These are phyloP conservation scores for Wallacemonas collosoma DNA, from an alignment of 208 protist species.

Conservation along the genomic window DNA sequence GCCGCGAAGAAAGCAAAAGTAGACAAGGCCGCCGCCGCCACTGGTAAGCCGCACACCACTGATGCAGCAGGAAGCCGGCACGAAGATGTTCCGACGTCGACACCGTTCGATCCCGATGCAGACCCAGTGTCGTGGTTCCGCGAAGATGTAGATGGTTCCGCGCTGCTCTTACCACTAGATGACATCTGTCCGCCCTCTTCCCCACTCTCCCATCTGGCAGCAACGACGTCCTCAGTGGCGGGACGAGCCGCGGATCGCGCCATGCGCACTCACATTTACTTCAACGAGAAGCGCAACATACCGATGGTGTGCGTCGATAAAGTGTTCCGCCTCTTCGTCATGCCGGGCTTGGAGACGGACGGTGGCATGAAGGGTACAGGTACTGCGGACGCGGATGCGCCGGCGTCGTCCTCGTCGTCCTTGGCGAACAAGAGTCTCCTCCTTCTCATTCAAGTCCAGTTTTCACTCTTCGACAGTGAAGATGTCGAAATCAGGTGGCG, in stretches of 20 bases:
- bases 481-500: conserved; percentile 54
- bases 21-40: not conserved
- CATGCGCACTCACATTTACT: conserved; percentile 57
- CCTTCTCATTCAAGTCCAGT: conserved; percentile 58
- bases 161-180: conserved; percentile 19
- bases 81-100: not conserved
- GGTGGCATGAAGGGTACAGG: not conserved
- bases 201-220: not conserved
- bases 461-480: conserved; percentile 47
- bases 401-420: no score
- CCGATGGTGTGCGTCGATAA: conserved; percentile 60
- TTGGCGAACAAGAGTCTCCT: conserved; percentile 33
- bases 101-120: not conserved
- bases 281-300: conserved; percentile 37
- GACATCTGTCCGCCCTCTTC: not conserved
- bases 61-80: not conserved
- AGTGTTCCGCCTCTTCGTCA: conserved; percentile 52
- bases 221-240: not conserved
- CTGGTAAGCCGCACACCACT: not conserved
- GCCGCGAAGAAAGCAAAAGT: conserved; percentile 9
- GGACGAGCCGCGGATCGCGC: conserved; percentile 20
- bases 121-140: conserved; percentile 20
- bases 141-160: conserved; percentile 27
- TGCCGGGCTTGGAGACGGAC: conserved; percentile 29
- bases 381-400: no score